Evolutionary conservation across 2,329 filamentous ascomycete genomes (phyloP), one percentile per base, ranked within the genome.

Genomic region (Diaporthe nobilis): DNA sequence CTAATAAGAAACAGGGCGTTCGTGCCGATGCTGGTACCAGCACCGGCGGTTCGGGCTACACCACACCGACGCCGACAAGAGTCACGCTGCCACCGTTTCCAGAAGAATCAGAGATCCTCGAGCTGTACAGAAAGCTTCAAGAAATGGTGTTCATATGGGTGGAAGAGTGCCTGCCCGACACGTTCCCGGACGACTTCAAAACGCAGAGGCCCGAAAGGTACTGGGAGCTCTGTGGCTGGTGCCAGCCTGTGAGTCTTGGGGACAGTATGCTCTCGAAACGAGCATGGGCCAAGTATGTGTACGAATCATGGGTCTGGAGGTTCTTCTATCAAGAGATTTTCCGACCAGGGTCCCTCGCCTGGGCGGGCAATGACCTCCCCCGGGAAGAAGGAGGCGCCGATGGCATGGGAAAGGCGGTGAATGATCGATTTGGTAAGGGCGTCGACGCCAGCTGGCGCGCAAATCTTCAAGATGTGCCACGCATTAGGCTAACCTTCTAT

Each of bases 241-340:
- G 31, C 49, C 17, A 12, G 65, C 49, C 65, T 17, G 2, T 55
- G 34, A 39, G 9, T 15, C 34, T 55, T 10, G 65, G 65, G 49
- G 1, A 42, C 5, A 8, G 7, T 4, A 8, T 70, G n/a, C 65
- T 70, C n/a, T 15, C 8, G 7, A 10, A 55, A 13, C 20, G 34
- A 0, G 12, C 34, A n/a, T 55, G 22, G 17, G 71, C 71, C 37
- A 73, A 65, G 37, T 65, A 73, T 5, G 28, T 65, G 20, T 73
- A 55, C n/a, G 58, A 73, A 57, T 44, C 71, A 22, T 63, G 71
- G 37, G 55, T 73, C 25, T 73, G 71, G 71, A 55, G n/a, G 20
- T 20, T 55, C 28, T 25, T 73, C 10, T 3, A 65, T 37, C n/a
- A 34, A 55, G 49, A 55, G n/a, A 73, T 73, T 8, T 63, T 73